Evolutionary conservation across 768 basidiomycete species (phyloP), one percentile per base, ranked within the genome.

Genomic region (Termitomyces sp.): DNA sequence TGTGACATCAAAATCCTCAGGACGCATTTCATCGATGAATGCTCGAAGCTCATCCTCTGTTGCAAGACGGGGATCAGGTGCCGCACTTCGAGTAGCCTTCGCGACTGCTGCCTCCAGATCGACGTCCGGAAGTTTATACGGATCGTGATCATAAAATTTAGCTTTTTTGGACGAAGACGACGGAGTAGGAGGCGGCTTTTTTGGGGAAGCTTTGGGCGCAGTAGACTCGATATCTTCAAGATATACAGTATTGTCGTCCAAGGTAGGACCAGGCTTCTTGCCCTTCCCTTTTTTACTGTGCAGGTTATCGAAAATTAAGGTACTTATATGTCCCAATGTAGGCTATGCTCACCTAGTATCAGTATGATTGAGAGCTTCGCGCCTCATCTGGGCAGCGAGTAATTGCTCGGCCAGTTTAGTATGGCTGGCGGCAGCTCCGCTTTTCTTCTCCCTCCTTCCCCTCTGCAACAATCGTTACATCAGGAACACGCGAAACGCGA

Each of bases 21-120:
- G 95, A 2, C 88, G 85, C 88, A 98, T 95, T 47, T 95, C 91
- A 59, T 98, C 95, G 62, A 98, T 97, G 73, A 98, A 98, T 1
- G 83, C 74, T 20, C 88, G 87, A 3, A 98, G 79, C 69, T 99
- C 97, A 42, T 95, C 97, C 70, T 97, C 97, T 0, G 97, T 98
- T 1, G 97, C 97, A 15, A 99, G 77, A 30, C 97, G 86, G 5
- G 95, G 93, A 70, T 99, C 97, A 2, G 93, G 90, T 12, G 77
- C 82, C 27, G 72, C 68, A 4, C 83, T 74, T 9, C 78, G 79
- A 4, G 88, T 87, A 30, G 81, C 88, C 61, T 85, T 81, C 1
- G 83, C 79, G 6, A 92, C 73, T 16, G 75, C 78, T 45, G 81
- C 81, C 41, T 87, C 84, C 62, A 95, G 65, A 62, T 94, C 78